A percentile compares a stretch with the other conserved stretches of the same genome.
These are phyloP conservation scores for Allomyces macrogynus DNA, from an alignment of 192 early-diverging fungal genomes.

Conservation along the genomic window DNA sequence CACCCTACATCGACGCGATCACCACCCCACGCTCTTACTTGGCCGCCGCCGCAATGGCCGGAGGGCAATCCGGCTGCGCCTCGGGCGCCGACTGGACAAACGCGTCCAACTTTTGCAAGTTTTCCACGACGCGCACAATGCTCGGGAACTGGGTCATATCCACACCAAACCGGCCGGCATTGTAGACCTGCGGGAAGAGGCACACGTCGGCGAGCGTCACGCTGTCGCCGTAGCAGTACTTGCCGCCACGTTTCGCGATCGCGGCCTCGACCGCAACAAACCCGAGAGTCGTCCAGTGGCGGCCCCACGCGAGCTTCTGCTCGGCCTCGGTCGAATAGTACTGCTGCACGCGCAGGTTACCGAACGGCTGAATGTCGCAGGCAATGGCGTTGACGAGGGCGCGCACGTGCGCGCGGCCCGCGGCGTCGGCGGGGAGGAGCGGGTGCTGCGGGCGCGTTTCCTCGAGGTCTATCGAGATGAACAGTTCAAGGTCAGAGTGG, in stretches of 20 bases:
- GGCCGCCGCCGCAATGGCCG: too few species aligned
- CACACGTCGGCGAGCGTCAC: slow-evolving; percentile 69
- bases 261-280: slow-evolving; percentile 46
- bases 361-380: slow-evolving; percentile 70
- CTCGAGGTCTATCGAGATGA: slow-evolving; percentile 36
- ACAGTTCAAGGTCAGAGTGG: too few species aligned
- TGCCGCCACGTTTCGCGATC: slow-evolving; percentile 39
- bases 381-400: slow-evolving; percentile 47
- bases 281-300: slow-evolving; percentile 27
- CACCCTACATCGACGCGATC: too few species aligned
- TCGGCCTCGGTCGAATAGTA: slow-evolving; percentile 28
- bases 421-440: slow-evolving; percentile 50
- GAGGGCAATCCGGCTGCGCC: slow-evolving; percentile 11
- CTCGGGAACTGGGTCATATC: slow-evolving; percentile 50
- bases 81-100: slow-evolving; percentile 26
- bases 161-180: slow-evolving; percentile 51
- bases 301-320: slow-evolving; percentile 30
- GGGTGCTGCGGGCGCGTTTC: slow-evolving; percentile 43
- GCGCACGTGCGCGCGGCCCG: slow-evolving; percentile 42
- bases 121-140: slow-evolving; percentile 35
- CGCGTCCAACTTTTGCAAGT: slow-evolving; percentile 32
- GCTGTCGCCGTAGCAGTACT: slow-evolving; percentile 56
- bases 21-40: too few species aligned
- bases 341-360: slow-evolving; percentile 56
- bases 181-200: slow-evolving; percentile 57